Conservation (phyloP, 495 filamentous ascomycete species). For the Penicillium ucsense region DNA sequence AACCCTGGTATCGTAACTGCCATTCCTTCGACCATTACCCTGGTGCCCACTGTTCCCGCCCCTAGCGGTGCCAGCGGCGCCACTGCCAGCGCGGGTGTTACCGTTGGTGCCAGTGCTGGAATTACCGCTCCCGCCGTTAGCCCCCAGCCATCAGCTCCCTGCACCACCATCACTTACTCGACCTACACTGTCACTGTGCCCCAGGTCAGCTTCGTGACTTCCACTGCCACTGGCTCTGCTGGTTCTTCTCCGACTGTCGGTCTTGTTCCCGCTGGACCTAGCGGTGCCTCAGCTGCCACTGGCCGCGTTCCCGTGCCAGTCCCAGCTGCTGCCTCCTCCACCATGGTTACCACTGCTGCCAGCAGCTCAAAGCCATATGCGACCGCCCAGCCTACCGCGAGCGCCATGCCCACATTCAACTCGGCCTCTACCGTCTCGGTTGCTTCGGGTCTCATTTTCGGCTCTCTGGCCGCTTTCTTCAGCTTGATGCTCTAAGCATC, state of each 20-base stretch:
- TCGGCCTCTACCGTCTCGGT: slow-evolving; percentile 10
- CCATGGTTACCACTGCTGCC: slow-evolving; percentile 1
- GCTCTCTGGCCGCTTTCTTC: slow-evolving; percentile 11
- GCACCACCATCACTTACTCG: slow-evolving; percentile 53
- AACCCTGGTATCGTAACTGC: slow-evolving; percentile 83
- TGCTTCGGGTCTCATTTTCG: slow-evolving; percentile 11
- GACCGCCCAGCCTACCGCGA: slow-evolving; percentile 1
- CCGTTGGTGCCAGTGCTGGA: slow-evolving; percentile 9
- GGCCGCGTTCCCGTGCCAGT: slow-evolving; percentile 13
- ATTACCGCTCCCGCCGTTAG: slow-evolving; percentile 22
- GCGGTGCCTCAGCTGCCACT: slow-evolving; percentile 11
- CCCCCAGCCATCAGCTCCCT: slow-evolving; percentile 28
- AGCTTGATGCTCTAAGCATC: slow-evolving; percentile 10
- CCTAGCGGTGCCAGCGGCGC: slow-evolving; percentile 2
- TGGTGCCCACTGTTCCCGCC: slow-evolving; percentile 31
- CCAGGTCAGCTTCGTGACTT: slow-evolving; percentile 62
- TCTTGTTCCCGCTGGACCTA: slow-evolving; percentile 15
- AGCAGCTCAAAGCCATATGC: neutral
- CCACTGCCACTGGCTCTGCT: slow-evolving; percentile 30
- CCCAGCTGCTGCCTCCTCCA: slow-evolving; percentile 8
- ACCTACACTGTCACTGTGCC: slow-evolving; percentile 62
- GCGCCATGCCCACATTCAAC: slow-evolving; percentile 12
- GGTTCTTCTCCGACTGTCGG: slow-evolving; percentile 39
- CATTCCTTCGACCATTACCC: slow-evolving; percentile 52
- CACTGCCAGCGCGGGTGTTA: slow-evolving; percentile 6